Base-by-base conservation (phyloP, 169 alveolate species). In the Eimeria maxima region DNA sequence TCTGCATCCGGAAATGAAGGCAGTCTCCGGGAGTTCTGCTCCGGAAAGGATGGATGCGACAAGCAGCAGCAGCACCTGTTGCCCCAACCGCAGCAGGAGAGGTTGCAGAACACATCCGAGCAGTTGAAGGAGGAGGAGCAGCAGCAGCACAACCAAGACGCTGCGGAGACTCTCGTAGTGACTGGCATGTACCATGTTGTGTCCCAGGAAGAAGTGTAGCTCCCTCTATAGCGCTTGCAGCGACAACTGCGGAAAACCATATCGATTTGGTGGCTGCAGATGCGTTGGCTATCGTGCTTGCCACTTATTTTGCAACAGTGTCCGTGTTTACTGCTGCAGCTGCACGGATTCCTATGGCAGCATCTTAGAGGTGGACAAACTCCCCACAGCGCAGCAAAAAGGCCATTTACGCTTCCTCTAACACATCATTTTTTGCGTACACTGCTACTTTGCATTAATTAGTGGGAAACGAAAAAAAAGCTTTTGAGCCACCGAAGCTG, bases 11-110 rank as follows among this genome's bases (percentile, higher is more conserved):
- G 90, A 13, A 81, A 50, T 63, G 73, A 81, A 47, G 74, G 18
- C 13, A 55, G 74, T 65, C 74, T 81, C 45, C 10, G 33, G 47
- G 73, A 47, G 44, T 81, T 50, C 90, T 81, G 90, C 5, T 74
- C 50, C 45, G 73, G 73, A 45, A 81, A 50, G 47, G 45, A 47
- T n/a, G 90, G 90, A 6, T 81, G 90, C 90, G 90, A 81, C 90
- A 45, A n/a, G 71, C 45, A 44, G 57, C 87, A 3, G 87, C 87
- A 76, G 60, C 87, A 76, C 27, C 55, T 11, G 38, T 63, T 11
- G 0, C 20, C 6, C 63, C 87, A 76, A 38, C 60, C 6, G 60
- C 87, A 76, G 57, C 33, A 76, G 87, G 38, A 38, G 87, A 18
- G 27, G 69, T 18, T n/a, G n/a, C 69, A 11, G n/a, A 18, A 18